These are phyloP conservation scores for Endoconidiophora polonica DNA, from an alignment of 2,329 filamentous ascomycete genomes.

Conservation along the genomic window DNA sequence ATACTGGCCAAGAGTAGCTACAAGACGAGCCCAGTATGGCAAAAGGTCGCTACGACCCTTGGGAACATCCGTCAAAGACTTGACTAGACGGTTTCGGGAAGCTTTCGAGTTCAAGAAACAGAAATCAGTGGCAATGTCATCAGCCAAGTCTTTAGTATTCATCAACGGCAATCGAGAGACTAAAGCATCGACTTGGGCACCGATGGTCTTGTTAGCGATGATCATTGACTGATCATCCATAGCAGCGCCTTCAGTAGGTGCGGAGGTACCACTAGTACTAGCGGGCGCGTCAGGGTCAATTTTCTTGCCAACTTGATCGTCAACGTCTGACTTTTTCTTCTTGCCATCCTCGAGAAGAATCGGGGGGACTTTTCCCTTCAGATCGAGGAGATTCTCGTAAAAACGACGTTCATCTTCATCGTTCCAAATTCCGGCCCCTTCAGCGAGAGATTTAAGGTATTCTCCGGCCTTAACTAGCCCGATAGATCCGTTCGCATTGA, in stretches of 20 bases:
- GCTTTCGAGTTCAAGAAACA: conserved; percentile 98
- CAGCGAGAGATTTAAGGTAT: conserved; percentile 75
- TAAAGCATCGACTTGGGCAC: conserved; percentile 86
- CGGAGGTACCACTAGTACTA: conserved; percentile 32
- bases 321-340: conserved; percentile 73
- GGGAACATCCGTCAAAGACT: conserved; percentile 83
- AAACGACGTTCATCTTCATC: conserved; percentile 96
- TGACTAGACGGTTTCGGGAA: conserved; percentile 83
- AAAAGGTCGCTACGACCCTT: conserved; percentile 86
- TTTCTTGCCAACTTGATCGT: conserved; percentile 72
- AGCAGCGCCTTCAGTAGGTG: conserved; percentile 31
- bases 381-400: conserved; percentile 89
- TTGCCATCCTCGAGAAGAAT: conserved; percentile 88
- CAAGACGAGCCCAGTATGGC: conserved; percentile 77
- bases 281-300: conserved; percentile 33
- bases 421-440: conserved; percentile 93
- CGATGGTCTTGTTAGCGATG: conserved; percentile 94
- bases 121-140: conserved; percentile 87
- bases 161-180: conserved; percentile 78
- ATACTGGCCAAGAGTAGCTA: conserved; percentile 84
- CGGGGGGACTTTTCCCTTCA: conserved; percentile 88
- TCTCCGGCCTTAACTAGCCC: conserved; percentile 88
- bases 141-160: conserved; percentile 78
- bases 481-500: conserved; percentile 57
- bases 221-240: conserved; percentile 74